These are phyloP conservation scores for Cutaneotrichosporon cutaneum DNA, from an alignment of 1,284 basidiomycete genomes.

Conservation along the genomic window DNA sequence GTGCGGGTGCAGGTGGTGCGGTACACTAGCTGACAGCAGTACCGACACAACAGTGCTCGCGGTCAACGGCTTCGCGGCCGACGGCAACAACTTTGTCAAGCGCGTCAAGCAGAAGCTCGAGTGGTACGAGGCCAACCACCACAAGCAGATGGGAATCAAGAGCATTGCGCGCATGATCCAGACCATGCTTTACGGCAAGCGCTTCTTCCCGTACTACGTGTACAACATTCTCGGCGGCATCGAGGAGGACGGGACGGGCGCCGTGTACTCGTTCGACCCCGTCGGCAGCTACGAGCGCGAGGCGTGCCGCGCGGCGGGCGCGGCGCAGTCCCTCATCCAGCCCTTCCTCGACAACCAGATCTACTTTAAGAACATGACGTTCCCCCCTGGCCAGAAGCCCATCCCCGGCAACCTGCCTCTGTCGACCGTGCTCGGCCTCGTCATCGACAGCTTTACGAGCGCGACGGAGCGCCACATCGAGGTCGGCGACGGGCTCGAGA, in stretches of 20 bases:
- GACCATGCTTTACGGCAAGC: conserved; percentile 88
- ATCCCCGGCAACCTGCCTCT: conserved; percentile 80
- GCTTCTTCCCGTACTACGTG: conserved; percentile 96
- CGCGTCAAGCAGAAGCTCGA: conserved; percentile 88
- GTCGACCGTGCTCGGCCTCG: conserved; percentile 72
- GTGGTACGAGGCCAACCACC: conserved; percentile 94
- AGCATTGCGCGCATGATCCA: conserved; percentile 91
- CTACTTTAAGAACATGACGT: conserved; percentile 88
- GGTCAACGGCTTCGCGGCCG: conserved; percentile 91
- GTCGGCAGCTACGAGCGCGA: conserved; percentile 94
- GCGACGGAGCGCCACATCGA: conserved; percentile 96
- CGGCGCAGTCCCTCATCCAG: conserved; percentile 84
- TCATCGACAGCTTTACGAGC: conserved; percentile 77
- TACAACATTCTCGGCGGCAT: conserved; percentile 93
- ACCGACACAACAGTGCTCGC: conserved; percentile 91
- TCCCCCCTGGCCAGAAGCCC: conserved; percentile 50
- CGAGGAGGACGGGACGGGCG: conserved; percentile 88
- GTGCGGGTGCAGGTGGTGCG: neutral
- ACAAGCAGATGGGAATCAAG: conserved; percentile 87
- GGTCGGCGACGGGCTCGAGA: conserved; percentile 90
- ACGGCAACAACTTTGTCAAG: conserved; percentile 94
- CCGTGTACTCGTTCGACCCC: conserved; percentile 95
- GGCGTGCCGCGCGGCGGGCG: conserved; percentile 87
- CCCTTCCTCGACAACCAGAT: conserved; percentile 98
- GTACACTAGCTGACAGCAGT: conserved; percentile 53